Base-by-base conservation (phyloP, 441 rosid species). In the Breynia disticha region DNA sequence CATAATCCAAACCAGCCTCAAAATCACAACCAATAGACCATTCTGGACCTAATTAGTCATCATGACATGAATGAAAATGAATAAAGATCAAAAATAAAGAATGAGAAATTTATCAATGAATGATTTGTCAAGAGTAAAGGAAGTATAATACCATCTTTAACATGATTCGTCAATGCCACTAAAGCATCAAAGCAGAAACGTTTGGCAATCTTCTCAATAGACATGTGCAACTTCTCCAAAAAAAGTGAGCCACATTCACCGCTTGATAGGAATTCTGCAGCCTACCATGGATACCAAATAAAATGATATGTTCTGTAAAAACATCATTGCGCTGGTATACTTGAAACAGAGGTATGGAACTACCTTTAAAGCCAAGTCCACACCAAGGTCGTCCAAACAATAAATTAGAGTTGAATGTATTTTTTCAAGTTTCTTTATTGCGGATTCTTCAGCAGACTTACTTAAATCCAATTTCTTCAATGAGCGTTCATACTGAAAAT, bases 341-440 rank as follows among this genome's bases (percentile, higher is more conserved):
- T 16, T 35, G 42, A 38, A 45, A 56, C 54, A 65, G 41, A 44
- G 5, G 21, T 35, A 46, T 24, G 61, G 16, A 18, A 22, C 32
- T 67, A 94, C 99, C 99, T 85, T 87, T 20, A 50, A 72, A 22
- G 99, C 94, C 73, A 82, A 63, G 85, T 78, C 85, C 57, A 79
- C 71, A 19, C 99, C 99, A 11, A 85, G 90, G 35, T 83, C 80
- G 19, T 61, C 74, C 72, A 85, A 64, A 68, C 96, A 94, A 71
- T 72, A 78, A n/a, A 72, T 54, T 47, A 94, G 66, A 41, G 67
- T 47, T 19, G 77, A 76, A 62, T 57, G 58, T 46, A 81, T 72
- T 66, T 52, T 81, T 14, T 53, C 49, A 54, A 90, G 54, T 62
- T 68, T 83, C 65, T 71, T 78, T 41, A 39, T 48, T 19, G 69